Evolutionary conservation across 768 basidiomycete species (phyloP), one percentile per base, ranked within the genome.

Genomic region (Mycena metata): DNA sequence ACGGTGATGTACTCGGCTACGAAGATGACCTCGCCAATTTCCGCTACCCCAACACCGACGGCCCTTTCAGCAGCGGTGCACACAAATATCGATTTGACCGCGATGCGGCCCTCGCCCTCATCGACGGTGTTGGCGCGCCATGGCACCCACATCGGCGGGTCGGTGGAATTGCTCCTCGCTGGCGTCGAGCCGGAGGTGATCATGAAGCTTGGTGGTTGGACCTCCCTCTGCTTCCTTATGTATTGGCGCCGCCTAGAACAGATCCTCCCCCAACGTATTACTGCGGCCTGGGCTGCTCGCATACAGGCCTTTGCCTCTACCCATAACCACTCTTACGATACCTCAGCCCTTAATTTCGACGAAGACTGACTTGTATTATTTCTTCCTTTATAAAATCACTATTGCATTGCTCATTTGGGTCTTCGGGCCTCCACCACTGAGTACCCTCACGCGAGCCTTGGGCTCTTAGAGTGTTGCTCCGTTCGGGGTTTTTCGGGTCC

Each of bases 11-110:
- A 33, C 67, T 67, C 24, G 11, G 23, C 5, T 74, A 66, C 66
- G 72, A 69, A 15, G 72, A 74, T 62, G 69, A 74, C 49, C 41
- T 64, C 33, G 36, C 47, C 2, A 15, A 12, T 45, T 43, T 65
- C 26, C 47, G 46, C 7, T 39, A 58, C 35, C 50, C 55, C 21
- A 76, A 75, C 74, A 76, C 49, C 49, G 1, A 10, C 16, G 16
- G 43, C n/a, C 49, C 23, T 36, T 35, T 33, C 16, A 12, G 8
- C 13, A 13, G 11, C 30, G 17, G n/a, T 6, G 1, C 24, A n/a
- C 36, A 19, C 30, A 10, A 1, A 5, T 50, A 24, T 23, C 19
- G 13, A 24, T 36, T 35, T 33, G 52, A 54, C 35, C 33, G 26
- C 30, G 33, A 33, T 5, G 9, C 30, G 12, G 3, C 17, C 52